A percentile compares a stretch with the other conserved stretches of the same genome.
These are phyloP conservation scores for Hypoxylon intermedium DNA, from an alignment of 495 filamentous ascomycete species.

Conservation along the genomic window DNA sequence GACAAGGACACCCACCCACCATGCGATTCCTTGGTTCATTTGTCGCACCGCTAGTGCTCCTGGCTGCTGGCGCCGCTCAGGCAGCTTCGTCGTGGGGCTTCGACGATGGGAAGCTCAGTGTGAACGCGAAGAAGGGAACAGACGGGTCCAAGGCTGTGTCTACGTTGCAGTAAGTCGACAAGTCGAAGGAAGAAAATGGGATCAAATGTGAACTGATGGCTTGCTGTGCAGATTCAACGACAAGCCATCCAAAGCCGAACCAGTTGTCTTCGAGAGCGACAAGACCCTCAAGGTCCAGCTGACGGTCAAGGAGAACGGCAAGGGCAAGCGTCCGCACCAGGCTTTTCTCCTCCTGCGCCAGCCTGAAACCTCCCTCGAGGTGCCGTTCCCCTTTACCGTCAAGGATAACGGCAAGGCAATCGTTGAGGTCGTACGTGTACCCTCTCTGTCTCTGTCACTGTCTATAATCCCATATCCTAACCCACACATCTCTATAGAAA, in stretches of 20 bases:
- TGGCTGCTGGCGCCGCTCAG: conserved; percentile 54
- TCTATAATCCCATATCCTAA: not conserved
- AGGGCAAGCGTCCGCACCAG: conserved; percentile 86
- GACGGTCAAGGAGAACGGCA: conserved; percentile 78
- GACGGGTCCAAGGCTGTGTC: conserved; percentile 79
- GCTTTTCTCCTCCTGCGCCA: conserved; percentile 87
- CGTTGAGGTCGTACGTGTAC: conserved; percentile 74
- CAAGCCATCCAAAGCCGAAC: conserved; percentile 66
- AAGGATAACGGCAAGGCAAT: conserved; percentile 88
- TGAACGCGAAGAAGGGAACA: conserved; percentile 72
- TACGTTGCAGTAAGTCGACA: conserved; percentile 34
- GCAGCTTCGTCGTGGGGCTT: conserved; percentile 85
- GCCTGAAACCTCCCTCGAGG: conserved; percentile 74
- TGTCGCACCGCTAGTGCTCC: conserved; percentile 54
- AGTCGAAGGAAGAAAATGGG: not conserved
- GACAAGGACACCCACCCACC: conserved; percentile 26
- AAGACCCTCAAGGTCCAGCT: conserved; percentile 84
- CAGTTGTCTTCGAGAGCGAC: conserved; percentile 67
- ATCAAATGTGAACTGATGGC: conserved; percentile 7
- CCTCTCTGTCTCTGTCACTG: not conserved
- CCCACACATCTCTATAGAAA: conserved; percentile 60
- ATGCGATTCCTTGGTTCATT: conserved; percentile 62
- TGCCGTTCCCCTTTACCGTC: conserved; percentile 83
- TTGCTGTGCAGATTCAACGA: conserved; percentile 63
- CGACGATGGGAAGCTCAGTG: conserved; percentile 80